Evolutionary conservation across 345 rosid genomes (phyloP).

Genomic region (Xanthoceras sorbifolium): DNA sequence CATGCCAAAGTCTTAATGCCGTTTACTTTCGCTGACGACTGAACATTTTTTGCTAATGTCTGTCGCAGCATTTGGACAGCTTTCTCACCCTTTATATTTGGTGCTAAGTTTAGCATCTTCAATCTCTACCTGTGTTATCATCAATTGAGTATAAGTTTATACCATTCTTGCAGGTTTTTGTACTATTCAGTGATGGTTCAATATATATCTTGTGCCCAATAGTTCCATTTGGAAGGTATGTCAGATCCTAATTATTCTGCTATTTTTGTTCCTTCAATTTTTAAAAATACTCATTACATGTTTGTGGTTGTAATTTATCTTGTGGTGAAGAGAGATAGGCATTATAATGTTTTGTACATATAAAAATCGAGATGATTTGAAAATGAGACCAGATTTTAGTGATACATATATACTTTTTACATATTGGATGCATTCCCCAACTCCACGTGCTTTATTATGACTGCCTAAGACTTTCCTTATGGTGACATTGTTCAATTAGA

Average conservation of each 20-base stretch:
- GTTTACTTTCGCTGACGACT: not conserved
- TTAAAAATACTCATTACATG: not conserved
- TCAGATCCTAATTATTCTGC: not conserved
- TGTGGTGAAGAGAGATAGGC: constrained; percentile 10
- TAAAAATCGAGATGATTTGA: constrained; percentile 11
- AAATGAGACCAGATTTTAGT: not conserved
- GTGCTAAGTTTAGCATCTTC: constrained; percentile 5
- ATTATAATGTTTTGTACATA: constrained; percentile 3
- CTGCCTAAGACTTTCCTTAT: constrained; percentile 1
- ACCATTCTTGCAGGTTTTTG: constrained; percentile 70
- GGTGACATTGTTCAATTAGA: not conserved
- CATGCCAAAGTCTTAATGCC: constrained; percentile 4
- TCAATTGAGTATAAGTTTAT: constrained; percentile 8
- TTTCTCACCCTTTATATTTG: not conserved
- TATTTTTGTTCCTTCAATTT: not conserved
- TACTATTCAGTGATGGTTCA: constrained; percentile 81
- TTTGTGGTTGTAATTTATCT: constrained; percentile 18
- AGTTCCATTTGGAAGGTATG: constrained; percentile 92
- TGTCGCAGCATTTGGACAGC: not conserved
- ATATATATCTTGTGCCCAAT: constrained; percentile 85
- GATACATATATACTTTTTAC: not conserved
- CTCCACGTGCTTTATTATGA: not conserved
- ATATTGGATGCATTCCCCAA: not conserved
- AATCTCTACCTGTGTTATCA: not conserved
- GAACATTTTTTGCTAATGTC: not conserved